Evolutionary conservation across 2,329 filamentous ascomycete genomes (phyloP).

Genomic region (Akanthomyces uredinophilus): DNA sequence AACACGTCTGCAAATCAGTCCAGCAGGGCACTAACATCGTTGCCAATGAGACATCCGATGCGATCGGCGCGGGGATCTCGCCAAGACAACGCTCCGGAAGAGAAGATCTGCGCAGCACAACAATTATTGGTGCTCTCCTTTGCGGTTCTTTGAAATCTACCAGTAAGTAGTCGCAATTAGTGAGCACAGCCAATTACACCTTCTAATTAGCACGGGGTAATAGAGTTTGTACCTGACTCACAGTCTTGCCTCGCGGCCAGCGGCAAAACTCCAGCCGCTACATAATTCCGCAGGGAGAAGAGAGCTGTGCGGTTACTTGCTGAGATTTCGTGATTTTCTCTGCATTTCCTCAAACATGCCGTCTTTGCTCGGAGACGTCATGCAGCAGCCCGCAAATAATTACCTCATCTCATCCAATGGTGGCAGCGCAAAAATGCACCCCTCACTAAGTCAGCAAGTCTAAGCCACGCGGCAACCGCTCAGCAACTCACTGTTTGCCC

Average conservation of each 20-base stretch:
- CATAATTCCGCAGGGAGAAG: not conserved
- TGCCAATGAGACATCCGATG: not conserved
- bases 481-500: not conserved
- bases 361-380: not conserved
- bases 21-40: too few relatives aligned
- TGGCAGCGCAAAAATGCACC: constrained; percentile 4
- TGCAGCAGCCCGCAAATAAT: not conserved
- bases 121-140: too few relatives aligned
- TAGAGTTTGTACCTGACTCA: not conserved
- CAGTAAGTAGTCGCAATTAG: not conserved
- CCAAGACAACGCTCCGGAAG: not conserved
- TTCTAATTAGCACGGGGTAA: too few relatives aligned
- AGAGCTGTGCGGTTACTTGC: not conserved
- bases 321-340: not conserved
- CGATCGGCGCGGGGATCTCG: constrained; percentile 1
- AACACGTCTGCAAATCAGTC: not conserved
- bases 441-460: constrained; percentile 2
- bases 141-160: too few relatives aligned
- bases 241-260: not conserved
- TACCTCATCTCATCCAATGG: constrained; percentile 12
- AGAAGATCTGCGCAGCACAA: not conserved
- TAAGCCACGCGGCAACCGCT: constrained; percentile 2
- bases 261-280: too few relatives aligned
- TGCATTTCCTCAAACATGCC: not conserved
- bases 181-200: not conserved